These are phyloP conservation scores for Cadophora sp. DNA, from an alignment of 2,329 filamentous ascomycete genomes.

Conservation along the genomic window DNA sequence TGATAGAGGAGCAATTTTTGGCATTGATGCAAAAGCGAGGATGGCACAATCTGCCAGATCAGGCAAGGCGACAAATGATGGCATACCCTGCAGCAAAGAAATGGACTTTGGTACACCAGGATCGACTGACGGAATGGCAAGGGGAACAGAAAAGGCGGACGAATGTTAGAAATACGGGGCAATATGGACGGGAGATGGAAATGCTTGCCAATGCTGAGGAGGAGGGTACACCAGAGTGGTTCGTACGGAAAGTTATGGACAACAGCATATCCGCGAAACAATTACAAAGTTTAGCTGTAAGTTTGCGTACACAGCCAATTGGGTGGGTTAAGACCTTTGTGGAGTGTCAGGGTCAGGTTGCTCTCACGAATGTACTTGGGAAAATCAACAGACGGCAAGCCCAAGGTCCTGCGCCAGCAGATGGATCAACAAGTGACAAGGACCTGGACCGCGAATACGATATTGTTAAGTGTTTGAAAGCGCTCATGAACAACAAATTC, in stretches of 20 bases:
- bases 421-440: constrained; percentile 63
- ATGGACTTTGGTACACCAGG: constrained; percentile 96
- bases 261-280: constrained; percentile 92
- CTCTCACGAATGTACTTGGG: constrained; percentile 88
- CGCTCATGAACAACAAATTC: constrained; percentile 99
- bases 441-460: constrained; percentile 85
- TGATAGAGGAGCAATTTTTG: constrained; percentile 91
- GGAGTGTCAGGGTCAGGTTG: constrained; percentile 96
- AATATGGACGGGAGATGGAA: constrained; percentile 71
- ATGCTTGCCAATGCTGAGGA: constrained; percentile 85
- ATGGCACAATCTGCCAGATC: constrained; percentile 96
- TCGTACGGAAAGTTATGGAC: constrained; percentile 95
- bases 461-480: constrained; percentile 96
- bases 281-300: constrained; percentile 91
- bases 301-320: constrained; percentile 93
- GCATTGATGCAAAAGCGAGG: constrained; percentile 96
- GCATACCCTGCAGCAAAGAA: constrained; percentile 95
- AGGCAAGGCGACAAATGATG: constrained; percentile 93
- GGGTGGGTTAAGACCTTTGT: constrained; percentile 97
- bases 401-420: constrained; percentile 63
- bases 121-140: constrained; percentile 91
- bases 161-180: constrained; percentile 73
- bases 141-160: constrained; percentile 89
- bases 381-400: constrained; percentile 92
- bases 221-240: constrained; percentile 97